These are phyloP conservation scores for Solanum habrochaites DNA, from an alignment of 257 asterid species.

Conservation along the genomic window DNA sequence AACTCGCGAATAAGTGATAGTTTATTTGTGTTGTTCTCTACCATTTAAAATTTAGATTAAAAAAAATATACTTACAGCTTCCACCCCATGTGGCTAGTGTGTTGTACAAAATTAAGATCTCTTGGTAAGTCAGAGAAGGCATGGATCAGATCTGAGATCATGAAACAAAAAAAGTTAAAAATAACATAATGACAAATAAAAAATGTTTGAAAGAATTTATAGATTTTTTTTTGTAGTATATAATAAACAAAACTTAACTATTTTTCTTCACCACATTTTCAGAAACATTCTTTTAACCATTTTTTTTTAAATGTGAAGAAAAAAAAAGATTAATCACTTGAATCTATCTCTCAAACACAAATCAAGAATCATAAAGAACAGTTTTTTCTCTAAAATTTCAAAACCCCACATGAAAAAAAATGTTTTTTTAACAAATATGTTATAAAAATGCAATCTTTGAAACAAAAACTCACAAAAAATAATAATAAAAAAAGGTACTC, in stretches of 20 bases:
- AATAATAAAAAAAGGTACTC: constrained; percentile 24
- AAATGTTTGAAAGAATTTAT: neutral
- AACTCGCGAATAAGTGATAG: neutral
- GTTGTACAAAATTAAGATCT: constrained; percentile 77
- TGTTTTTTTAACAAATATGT: neutral
- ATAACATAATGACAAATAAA: neutral
- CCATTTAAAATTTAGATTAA: neutral
- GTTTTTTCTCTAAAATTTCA: neutral
- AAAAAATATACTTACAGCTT: constrained; percentile 33
- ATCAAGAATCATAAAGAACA: neutral
- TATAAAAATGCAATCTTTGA: neutral
- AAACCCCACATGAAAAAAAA: neutral
- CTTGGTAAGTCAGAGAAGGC: constrained; percentile 69
- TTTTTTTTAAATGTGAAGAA: neutral
- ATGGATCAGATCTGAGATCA: constrained; percentile 64
- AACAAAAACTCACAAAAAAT: neutral
- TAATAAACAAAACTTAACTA: neutral
- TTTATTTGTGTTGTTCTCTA: neutral
- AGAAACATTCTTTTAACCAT: neutral
- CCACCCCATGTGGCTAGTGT: constrained; percentile 90
- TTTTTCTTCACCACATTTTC: neutral
- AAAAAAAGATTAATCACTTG: neutral
- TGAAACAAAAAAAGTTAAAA: neutral
- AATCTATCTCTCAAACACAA: neutral
- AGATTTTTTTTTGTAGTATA: neutral